Base-by-base conservation (phyloP, 1,284 basidiomycete species). In the Cryptococcus depauperatus region DNA sequence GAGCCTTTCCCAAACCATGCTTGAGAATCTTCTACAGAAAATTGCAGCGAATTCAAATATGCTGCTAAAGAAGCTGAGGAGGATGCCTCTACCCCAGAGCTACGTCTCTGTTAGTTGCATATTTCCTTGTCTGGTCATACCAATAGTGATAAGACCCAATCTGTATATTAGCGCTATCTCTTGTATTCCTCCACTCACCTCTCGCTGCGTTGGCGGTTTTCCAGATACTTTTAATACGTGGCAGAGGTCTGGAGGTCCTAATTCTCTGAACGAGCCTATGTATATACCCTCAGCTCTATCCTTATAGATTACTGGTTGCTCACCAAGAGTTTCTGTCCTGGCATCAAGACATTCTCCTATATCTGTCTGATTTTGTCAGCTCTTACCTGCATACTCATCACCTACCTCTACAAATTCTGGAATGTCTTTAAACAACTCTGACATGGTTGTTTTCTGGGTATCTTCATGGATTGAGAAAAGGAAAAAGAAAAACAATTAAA, bases 1-100 rank as follows among this genome's bases (percentile, higher is more conserved):
- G 80, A 74, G 6, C 81, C 79, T 61, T 88, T 87, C 25, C 85
- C 83, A 67, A 97, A 95, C 91, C 95, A 98, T 8, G 87, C 84
- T 13, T 83, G 79, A 45, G 79, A 82, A 55, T 93, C 89, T 62
- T 97, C 93, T 51, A 98, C 83, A 30, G 87, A 82, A 66, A 97
- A 97, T 4, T 89, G 93, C 27, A 98, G 77, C 13, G 89, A 93
- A 75, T 98, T 98, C 71, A 98, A 85, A 72, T 98, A 98, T 4
- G 93, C 93, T 8, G 93, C 95, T 10, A 98, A 78, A 0, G 91
- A 95, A 2, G 93, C 95, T 10, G 91, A 96, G 1, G 91, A 95
- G 9, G 90, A 95, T 1, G 93, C 90, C 69, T 98, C 93, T 40
- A 97, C 88, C 23, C 93, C 93, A 0, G 93, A 97, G 46, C 96